phyloP scores from a whole-genome alignment of 176 grass and related monocot genomes.

The Ensete glaucum region DNA sequence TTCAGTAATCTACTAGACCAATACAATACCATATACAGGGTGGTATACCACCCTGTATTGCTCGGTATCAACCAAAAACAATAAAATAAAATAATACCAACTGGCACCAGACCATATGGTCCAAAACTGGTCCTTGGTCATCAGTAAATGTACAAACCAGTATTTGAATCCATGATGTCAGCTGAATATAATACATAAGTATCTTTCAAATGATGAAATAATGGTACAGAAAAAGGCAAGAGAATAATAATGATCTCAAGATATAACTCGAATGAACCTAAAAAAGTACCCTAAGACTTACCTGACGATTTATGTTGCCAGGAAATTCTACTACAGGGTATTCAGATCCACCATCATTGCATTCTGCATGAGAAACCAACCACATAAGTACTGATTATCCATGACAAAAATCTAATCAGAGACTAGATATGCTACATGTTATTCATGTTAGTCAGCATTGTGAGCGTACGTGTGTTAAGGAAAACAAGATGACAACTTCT shows the following conservation, averaged over 20 bases:
- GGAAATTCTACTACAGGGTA: constrained; percentile 54
- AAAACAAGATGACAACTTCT: not conserved
- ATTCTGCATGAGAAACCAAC: constrained; percentile 38
- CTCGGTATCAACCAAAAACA: no score
- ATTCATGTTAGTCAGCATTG: no score
- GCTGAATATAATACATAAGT: not conserved
- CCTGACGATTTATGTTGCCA: constrained; percentile 40
- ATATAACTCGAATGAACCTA: constrained; percentile 1
- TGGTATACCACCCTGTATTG: no score
- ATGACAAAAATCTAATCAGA: not conserved
- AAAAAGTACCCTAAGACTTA: constrained; percentile 21
- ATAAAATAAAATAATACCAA: no score
- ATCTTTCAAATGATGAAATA: not conserved
- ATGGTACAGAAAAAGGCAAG: no score
- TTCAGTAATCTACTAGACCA: no score
- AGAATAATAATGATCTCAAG: not conserved
- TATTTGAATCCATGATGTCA: not conserved
- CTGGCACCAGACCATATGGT: no score
- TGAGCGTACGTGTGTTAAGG: no score
- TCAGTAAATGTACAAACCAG: no score
- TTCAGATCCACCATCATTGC: constrained; percentile 54
- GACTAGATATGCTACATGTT: not conserved
- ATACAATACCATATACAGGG: no score
- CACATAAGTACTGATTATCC: not conserved
- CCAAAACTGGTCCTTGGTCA: no score